Percentiles rank a stretch among this genome's conserved stretches.
phyloP scores from a whole-genome alignment of 2,329 filamentous ascomycete genomes.

The Paecilomyces variotii region DNA sequence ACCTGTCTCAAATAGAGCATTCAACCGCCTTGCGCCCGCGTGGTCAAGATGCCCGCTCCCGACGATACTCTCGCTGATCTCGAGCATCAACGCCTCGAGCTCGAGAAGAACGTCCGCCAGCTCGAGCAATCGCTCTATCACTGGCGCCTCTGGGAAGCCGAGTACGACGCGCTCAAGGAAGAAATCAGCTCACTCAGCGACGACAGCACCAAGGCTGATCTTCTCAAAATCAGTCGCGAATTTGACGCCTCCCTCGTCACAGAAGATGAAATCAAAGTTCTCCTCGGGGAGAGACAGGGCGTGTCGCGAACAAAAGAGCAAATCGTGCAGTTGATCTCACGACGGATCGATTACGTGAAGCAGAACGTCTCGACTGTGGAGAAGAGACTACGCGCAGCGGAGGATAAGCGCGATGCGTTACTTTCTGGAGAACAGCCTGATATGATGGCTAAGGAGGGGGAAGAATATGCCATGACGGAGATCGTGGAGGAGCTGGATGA shows the following conservation, averaged over 20 bases:
- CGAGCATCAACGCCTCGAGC: slow-evolving; percentile 63
- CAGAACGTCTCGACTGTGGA: slow-evolving; percentile 69
- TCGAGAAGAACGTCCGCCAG: slow-evolving; percentile 68
- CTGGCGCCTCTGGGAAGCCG: slow-evolving; percentile 85
- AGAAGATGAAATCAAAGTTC: slow-evolving; percentile 47
- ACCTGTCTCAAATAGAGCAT: neutral
- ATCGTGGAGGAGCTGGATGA: slow-evolving; percentile 91
- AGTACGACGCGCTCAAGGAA: slow-evolving; percentile 84
- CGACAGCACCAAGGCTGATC: slow-evolving; percentile 44
- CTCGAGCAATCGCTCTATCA: slow-evolving; percentile 70
- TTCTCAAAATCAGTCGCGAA: slow-evolving; percentile 41
- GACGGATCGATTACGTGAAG: slow-evolving; percentile 81
- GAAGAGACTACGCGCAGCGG: slow-evolving; percentile 61
- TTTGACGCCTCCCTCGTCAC: slow-evolving; percentile 37
- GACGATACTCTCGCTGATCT: slow-evolving; percentile 56
- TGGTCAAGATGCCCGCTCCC: slow-evolving; percentile 22
- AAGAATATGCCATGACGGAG: slow-evolving; percentile 71
- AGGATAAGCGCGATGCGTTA: slow-evolving; percentile 58
- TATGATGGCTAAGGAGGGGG: slow-evolving; percentile 37
- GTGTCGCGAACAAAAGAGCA: slow-evolving; percentile 50
- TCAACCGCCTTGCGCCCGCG: neutral
- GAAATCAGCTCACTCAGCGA: slow-evolving; percentile 56
- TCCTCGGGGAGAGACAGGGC: slow-evolving; percentile 40
- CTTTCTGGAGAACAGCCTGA: slow-evolving; percentile 54
- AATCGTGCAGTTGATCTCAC: slow-evolving; percentile 59